A percentile compares a stretch with the other conserved stretches of the same genome.
phyloP scores from a whole-genome alignment of 306 rosid species.

The Alnus rubra region DNA sequence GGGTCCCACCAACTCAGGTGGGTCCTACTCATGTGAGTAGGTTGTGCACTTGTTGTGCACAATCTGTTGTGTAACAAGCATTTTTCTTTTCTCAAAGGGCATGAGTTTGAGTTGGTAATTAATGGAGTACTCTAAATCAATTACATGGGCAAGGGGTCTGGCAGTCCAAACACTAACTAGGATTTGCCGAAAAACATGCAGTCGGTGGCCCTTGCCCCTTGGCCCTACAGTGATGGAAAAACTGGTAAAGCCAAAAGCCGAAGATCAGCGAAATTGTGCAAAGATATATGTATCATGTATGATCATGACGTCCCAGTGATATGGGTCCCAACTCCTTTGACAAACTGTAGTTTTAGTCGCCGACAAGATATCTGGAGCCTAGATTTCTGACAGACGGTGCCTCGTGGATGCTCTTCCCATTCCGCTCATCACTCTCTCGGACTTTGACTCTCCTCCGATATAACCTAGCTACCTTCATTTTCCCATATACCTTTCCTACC shows the following conservation, averaged over 20 bases:
- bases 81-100: too few relatives aligned
- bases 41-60: too few relatives aligned
- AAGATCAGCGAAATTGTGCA: background rate
- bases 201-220: background rate
- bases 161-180: too few relatives aligned
- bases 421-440: background rate
- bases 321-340: constrained; percentile 43
- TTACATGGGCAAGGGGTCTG: too few relatives aligned
- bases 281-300: background rate
- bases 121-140: too few relatives aligned
- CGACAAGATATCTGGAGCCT: constrained; percentile 44
- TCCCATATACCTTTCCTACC: background rate
- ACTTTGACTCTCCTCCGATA: background rate
- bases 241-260: background rate
- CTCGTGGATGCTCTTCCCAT: background rate
- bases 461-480: background rate
- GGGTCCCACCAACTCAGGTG: too few relatives aligned
- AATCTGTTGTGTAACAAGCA: too few relatives aligned
- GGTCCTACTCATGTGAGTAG: too few relatives aligned
- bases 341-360: constrained; percentile 41
- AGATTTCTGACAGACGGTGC: constrained; percentile 31
- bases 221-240: background rate
- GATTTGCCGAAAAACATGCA: background rate
- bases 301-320: background rate
- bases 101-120: too few relatives aligned